Evolutionary conservation across 1,284 basidiomycete species (phyloP), one percentile per base, ranked within the genome.

Genomic region (Phenoliferia sp.): DNA sequence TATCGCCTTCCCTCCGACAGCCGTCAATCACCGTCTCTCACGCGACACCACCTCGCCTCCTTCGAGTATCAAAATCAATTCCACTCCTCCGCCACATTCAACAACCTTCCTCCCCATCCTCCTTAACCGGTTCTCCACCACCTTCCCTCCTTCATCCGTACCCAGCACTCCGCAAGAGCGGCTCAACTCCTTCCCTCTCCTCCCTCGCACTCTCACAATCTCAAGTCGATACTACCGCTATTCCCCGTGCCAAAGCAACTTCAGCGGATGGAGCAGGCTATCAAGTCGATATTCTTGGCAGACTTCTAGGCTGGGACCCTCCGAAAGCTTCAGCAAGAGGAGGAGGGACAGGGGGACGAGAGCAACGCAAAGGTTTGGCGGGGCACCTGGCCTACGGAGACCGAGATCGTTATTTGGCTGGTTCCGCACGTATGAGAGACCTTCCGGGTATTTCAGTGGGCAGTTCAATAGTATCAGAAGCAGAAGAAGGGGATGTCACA

Each of bases 201-300:
- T 10, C 39, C 39, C 44, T 33, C 61, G 48, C n/a, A 6, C 39
- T 26, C 29, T 62, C 31, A 39, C 55, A 6, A 15, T 29, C 48
- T 59, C 36, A 3, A 44, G 36, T 35, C 16, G 32, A 34, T 36
- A 59, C 5, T 19, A 6, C 22, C 17, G 5, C 48, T 26, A 19
- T 52, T 9, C 6, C 35, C 61, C 63, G 33, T 4, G 59, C 39
- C 50, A 61, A 34, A 10, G 31, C 68, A 35, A 58, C 35, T 48
- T 44, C 36, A 33, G 22, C 63, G 57, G 31, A 26, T 50, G n/a
- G 50, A 57, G 48, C 35, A 34, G 34, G 31, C 22, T 22, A 48
- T 5, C 68, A 74, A 16, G 69, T 68, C 0, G 76, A 77, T 61
- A 72, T 77, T 2, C 69, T 77, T 9, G 75, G 76, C 0, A 64